phyloP scores from a whole-genome alignment of 768 basidiomycete genomes.

The Leucosporidium scottii region DNA sequence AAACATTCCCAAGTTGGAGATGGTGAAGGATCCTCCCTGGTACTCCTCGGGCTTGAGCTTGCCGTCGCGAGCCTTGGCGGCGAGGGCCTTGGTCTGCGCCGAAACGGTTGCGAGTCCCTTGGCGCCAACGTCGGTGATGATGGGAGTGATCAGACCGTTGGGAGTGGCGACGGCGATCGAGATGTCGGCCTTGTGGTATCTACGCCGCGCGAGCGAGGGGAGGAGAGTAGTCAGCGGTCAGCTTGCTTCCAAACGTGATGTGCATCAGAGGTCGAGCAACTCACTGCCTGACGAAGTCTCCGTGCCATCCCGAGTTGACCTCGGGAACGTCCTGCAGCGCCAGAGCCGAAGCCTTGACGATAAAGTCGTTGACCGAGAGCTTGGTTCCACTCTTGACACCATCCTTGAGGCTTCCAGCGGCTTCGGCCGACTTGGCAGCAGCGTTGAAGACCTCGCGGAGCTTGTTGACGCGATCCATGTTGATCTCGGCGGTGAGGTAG shows the following conservation, averaged over 20 bases:
- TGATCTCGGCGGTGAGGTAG: constrained; percentile 87
- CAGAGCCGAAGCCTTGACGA: constrained; percentile 87
- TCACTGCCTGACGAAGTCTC: constrained; percentile 88
- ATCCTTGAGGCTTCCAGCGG: constrained; percentile 53
- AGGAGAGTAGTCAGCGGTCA: no score
- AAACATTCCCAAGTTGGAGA: constrained; percentile 98
- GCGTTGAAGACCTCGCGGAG: constrained; percentile 89
- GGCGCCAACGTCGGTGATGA: constrained; percentile 82
- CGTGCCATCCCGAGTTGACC: constrained; percentile 95
- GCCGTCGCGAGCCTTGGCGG: constrained; percentile 92
- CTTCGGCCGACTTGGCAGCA: constrained; percentile 54
- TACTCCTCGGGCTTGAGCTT: constrained; percentile 93
- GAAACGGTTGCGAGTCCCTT: constrained; percentile 93
- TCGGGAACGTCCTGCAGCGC: constrained; percentile 93
- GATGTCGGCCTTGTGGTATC: constrained; percentile 95
- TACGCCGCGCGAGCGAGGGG: no score
- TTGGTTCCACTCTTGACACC: constrained; percentile 51
- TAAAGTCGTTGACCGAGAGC: constrained; percentile 95
- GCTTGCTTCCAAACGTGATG: no score
- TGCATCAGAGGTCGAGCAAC: no score
- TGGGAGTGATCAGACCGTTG: constrained; percentile 91
- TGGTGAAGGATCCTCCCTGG: constrained; percentile 98
- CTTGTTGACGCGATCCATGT: constrained; percentile 93
- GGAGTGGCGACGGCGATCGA: constrained; percentile 95
- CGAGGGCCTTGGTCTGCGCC: constrained; percentile 80